A percentile compares a stretch with the other conserved stretches of the same genome.
Evolutionary conservation across 2,329 filamentous ascomycete species (phyloP).

Genomic region (Samsoniella hepiali): DNA sequence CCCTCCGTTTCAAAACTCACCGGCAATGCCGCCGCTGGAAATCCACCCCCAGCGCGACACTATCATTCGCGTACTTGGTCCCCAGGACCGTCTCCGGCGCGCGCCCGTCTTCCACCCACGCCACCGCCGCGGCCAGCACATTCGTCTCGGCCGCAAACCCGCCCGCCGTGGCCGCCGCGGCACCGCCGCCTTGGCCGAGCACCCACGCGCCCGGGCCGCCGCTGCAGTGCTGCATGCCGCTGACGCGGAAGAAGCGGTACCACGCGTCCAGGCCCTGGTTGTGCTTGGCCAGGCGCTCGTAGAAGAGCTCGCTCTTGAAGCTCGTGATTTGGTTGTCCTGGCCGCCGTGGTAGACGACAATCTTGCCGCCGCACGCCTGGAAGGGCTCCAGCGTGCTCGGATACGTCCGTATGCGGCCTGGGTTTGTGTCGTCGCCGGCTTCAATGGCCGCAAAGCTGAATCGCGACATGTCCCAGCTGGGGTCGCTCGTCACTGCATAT

Average conservation of each 20-base stretch:
- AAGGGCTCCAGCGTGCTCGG: constrained; percentile 39
- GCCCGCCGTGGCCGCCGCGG: constrained; percentile 22
- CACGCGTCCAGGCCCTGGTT: constrained; percentile 37
- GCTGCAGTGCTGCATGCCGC: constrained; percentile 49
- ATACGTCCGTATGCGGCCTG: constrained; percentile 38
- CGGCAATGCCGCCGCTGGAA: constrained; percentile 10
- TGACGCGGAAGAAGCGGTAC: constrained; percentile 51
- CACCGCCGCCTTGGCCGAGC: constrained; percentile 27
- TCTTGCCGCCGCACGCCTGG: constrained; percentile 39
- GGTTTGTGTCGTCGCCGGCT: constrained; percentile 37
- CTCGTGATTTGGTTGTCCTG: constrained; percentile 41
- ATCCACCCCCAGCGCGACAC: not conserved
- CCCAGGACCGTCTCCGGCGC: constrained; percentile 34
- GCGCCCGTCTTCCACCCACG: constrained; percentile 43
- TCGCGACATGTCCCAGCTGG: constrained; percentile 32
- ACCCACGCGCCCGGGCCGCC: constrained; percentile 41
- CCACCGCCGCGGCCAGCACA: constrained; percentile 42
- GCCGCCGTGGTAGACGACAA: constrained; percentile 46
- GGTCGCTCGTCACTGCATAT: constrained; percentile 40
- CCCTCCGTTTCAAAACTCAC: not conserved
- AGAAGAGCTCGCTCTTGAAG: constrained; percentile 21
- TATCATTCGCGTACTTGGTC: constrained; percentile 12
- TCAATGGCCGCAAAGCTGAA: constrained; percentile 37
- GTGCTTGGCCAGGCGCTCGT: constrained; percentile 14
- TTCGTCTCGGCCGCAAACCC: constrained; percentile 37